Conservation (phyloP, 2,329 filamentous ascomycete genomes). For the Fusarium sterilihyphosum region DNA sequence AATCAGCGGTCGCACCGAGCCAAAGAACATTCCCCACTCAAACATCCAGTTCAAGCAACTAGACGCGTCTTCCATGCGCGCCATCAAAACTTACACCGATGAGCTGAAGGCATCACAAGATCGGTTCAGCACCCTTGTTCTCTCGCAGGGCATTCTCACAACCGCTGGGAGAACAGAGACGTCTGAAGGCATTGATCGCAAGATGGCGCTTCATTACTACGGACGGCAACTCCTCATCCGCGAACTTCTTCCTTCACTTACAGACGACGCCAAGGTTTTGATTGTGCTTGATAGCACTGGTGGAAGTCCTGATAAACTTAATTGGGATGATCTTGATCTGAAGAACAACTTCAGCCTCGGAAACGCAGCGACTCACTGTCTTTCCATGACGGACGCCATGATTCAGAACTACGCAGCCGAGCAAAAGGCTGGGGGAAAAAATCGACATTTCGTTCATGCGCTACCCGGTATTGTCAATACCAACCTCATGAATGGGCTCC, state of each 20-base stretch:
- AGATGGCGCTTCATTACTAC: constrained; percentile 59
- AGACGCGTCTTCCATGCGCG: constrained; percentile 48
- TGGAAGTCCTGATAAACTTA: constrained; percentile 48
- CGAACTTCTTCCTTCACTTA: constrained; percentile 52
- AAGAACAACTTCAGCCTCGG: constrained; percentile 47
- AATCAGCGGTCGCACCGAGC: constrained; percentile 48
- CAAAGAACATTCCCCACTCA: constrained; percentile 42
- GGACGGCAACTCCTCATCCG: constrained; percentile 55
- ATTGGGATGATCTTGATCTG: constrained; percentile 54
- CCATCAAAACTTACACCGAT: constrained; percentile 49
- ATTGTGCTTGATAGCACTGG: constrained; percentile 48
- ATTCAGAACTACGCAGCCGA: constrained; percentile 47
- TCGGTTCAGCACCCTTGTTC: constrained; percentile 51
- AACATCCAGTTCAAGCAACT: constrained; percentile 48
- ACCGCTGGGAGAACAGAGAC: constrained; percentile 52
- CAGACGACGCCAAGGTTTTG: constrained; percentile 50
- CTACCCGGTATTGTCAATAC: constrained; percentile 53
- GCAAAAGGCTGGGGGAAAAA: constrained; percentile 14
- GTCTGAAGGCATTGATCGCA: constrained; percentile 55
- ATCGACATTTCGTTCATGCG: constrained; percentile 52
- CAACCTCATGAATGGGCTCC: constrained; percentile 43
- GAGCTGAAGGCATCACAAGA: constrained; percentile 33
- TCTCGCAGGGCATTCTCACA: constrained; percentile 52
- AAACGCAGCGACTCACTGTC: constrained; percentile 50
- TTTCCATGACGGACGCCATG: constrained; percentile 53